Evolutionary conservation across 129 eudicot genomes (phyloP).

Genomic region (Flaveria sonorensis): DNA sequence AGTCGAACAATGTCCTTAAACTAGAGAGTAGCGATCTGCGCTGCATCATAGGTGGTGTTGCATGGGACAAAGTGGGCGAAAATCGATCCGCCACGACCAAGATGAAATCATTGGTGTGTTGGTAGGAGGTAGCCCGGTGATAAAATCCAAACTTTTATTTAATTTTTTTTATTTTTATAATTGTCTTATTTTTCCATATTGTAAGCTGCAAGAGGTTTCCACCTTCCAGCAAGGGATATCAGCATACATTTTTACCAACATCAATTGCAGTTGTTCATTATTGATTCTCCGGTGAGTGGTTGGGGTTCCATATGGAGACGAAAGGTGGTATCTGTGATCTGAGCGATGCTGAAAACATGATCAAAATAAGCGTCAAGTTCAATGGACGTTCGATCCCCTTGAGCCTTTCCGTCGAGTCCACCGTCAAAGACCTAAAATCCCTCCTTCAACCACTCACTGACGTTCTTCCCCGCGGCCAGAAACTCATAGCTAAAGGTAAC

Average conservation of each 20-base stretch:
- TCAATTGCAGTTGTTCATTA: background rate
- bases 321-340: background rate
- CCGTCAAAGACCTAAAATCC: slow-evolving; percentile 71
- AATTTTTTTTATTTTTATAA: no score
- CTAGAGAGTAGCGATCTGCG: no score
- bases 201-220: no score
- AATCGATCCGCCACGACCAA: no score
- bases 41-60: no score
- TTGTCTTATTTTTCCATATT: no score
- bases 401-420: slow-evolving; percentile 49
- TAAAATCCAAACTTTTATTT: no score
- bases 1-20: no score
- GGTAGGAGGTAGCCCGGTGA: no score
- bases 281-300: background rate
- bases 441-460: slow-evolving; percentile 80
- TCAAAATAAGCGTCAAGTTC: slow-evolving; percentile 54
- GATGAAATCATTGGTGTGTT: no score
- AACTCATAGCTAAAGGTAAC: slow-evolving; percentile 82
- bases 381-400: slow-evolving; percentile 72
- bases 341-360: background rate
- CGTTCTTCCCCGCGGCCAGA: slow-evolving; percentile 97
- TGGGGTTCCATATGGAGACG: slow-evolving; percentile 34
- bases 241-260: background rate
- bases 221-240: no score
- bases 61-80: no score